Base-by-base conservation (phyloP, 2,329 filamentous ascomycete genomes). In the Clathrospora elynae region DNA sequence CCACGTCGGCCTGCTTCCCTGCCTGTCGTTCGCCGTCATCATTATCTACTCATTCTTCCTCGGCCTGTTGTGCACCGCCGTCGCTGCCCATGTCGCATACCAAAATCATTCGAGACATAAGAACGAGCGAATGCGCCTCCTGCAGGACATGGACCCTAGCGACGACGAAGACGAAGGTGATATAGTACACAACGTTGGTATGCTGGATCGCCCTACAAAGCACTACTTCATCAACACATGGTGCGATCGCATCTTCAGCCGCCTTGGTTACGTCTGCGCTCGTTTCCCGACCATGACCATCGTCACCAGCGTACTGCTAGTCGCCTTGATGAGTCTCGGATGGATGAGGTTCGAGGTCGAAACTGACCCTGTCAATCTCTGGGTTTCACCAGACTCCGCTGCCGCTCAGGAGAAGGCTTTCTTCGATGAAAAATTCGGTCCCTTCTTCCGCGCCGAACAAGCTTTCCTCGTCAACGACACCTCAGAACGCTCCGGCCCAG, bases 101-200 rank as follows among this genome's bases (percentile, higher is more conserved):
- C 83, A 80, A 43, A 86, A 83, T 57, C 88, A 90, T 63, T 79
- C 84, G 11, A 80, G 83, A 66, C 83, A 84, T 49, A 88, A 88
- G 57, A 88, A 85, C 38, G 90, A 96, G 70, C 79, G 90, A 13
- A 80, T 95, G n/a, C 83, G 90, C 44, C 77, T 99, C 4, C 78
- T 99, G 20, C 90, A 96, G 61, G 92, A 96, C 60, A 79, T 87
- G 0, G 80, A 83, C 9, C 85, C 85, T 6, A 95, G 88, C 61
- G 92, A 97, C 53, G 91, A 97, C 46, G 93, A 99, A 53, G 92
- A 96, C 49, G 92, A 96, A 63, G 90, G 87, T 2, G 90, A 95
- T 48, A 80, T 91, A 38, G 83, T 93, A 3, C 82, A 88, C 55
- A 86, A 85, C 38, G 81, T 82, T 12, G 87, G 86, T 25, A 85